Evolutionary conservation across 1,284 basidiomycete genomes (phyloP).

Genomic region (Boletellus sp.): DNA sequence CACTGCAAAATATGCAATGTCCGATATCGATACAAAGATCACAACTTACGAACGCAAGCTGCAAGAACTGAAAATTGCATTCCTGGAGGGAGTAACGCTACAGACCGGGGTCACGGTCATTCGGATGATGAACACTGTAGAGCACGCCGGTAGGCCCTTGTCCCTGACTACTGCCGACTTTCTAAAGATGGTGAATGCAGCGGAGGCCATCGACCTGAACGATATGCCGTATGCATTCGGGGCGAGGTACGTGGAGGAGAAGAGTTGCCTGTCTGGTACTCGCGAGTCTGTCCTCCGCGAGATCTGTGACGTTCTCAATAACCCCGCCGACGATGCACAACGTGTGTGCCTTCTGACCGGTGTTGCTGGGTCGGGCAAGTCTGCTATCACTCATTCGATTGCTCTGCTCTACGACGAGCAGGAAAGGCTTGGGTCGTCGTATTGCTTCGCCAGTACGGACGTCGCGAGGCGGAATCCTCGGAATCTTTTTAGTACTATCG

Average conservation of each 20-base stretch:
- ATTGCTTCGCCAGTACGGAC: background rate
- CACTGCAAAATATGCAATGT: background rate
- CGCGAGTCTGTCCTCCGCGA: background rate
- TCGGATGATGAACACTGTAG: background rate
- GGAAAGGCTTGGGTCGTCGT: background rate
- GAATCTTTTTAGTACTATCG: slow-evolving; percentile 6
- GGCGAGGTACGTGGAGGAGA: background rate
- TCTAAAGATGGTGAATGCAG: background rate
- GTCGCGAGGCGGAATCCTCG: background rate
- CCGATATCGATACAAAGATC: background rate
- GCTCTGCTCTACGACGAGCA: background rate
- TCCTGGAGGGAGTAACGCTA: background rate
- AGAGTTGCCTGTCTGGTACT: background rate
- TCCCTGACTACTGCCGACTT: background rate
- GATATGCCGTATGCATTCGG: background rate
- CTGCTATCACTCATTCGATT: background rate
- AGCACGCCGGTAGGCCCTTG: background rate
- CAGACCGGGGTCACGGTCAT: background rate
- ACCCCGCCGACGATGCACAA: background rate
- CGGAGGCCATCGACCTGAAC: background rate
- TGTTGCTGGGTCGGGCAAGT: background rate
- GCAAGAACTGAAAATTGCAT: background rate
- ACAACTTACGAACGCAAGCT: background rate
- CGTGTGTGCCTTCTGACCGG: slow-evolving; percentile 1
- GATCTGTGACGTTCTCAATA: slow-evolving; percentile 15